Percentiles rank a stretch among this genome's conserved stretches.
Evolutionary conservation across 2,329 filamentous ascomycete species (phyloP).

Genomic region (Trichoderma sp.): DNA sequence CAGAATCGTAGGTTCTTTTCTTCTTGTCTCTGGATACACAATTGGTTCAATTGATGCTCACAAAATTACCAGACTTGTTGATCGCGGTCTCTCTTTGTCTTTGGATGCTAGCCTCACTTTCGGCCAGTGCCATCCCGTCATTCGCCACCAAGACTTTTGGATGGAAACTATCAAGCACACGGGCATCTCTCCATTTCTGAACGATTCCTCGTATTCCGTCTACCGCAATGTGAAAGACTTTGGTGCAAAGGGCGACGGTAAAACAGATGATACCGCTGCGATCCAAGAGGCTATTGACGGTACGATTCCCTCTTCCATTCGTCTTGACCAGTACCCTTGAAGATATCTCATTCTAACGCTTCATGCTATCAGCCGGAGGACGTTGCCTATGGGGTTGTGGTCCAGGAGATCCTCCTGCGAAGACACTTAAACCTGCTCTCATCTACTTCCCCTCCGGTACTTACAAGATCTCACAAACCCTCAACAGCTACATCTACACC

Average conservation of each 20-base stretch:
- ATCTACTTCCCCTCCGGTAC: constrained; percentile 32
- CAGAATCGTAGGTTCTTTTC: background rate
- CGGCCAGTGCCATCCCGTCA: constrained; percentile 12
- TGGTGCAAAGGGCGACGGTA: constrained; percentile 34
- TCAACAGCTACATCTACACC: constrained; percentile 26
- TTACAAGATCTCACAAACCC: constrained; percentile 27
- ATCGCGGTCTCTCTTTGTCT: background rate
- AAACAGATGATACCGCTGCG: constrained; percentile 65
- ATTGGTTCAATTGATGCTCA: background rate
- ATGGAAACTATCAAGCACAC: constrained; percentile 33
- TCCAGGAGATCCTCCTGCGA: constrained; percentile 21
- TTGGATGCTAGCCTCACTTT: constrained; percentile 1
- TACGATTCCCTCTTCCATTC: background rate
- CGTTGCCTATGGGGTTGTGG: constrained; percentile 23
- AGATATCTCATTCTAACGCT: background rate
- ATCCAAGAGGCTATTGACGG: constrained; percentile 73
- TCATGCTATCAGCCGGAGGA: constrained; percentile 12
- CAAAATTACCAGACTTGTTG: background rate
- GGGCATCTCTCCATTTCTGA: constrained; percentile 33
- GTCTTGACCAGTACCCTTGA: background rate
- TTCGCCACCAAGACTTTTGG: constrained; percentile 25
- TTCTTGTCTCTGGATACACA: background rate
- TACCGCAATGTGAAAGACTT: constrained; percentile 37
- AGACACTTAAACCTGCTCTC: constrained; percentile 24
- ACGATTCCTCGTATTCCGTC: constrained; percentile 32